Evolutionary conservation across 768 basidiomycete species (phyloP).

Genomic region (Tylopilus rubrobrunneus): DNA sequence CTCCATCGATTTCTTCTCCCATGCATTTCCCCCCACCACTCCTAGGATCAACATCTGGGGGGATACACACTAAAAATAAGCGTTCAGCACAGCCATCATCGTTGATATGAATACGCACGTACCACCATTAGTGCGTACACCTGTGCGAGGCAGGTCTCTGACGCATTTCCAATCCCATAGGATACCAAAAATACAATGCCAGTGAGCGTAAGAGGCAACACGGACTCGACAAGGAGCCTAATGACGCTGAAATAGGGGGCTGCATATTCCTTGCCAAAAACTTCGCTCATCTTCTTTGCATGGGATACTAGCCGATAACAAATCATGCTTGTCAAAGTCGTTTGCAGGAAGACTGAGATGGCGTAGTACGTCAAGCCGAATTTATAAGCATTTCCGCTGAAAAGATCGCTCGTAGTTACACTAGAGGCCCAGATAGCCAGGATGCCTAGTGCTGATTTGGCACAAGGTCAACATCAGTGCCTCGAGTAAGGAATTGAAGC

Average conservation of each 20-base stretch:
- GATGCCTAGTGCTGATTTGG: constrained; percentile 5
- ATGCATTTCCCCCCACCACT: no score
- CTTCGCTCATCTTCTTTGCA: background rate
- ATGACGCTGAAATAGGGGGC: background rate
- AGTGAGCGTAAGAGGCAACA: constrained; percentile 9
- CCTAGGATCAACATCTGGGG: no score
- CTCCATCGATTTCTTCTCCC: no score
- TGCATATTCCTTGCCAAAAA: background rate
- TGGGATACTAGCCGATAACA: background rate
- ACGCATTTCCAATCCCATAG: background rate
- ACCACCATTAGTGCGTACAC: constrained; percentile 7
- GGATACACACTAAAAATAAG: no score
- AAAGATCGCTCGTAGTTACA: background rate
- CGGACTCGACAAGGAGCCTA: constrained; percentile 9
- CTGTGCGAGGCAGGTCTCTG: background rate
- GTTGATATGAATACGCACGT: no score
- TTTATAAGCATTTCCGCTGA: background rate
- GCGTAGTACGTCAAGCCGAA: constrained; percentile 2
- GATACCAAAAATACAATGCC: constrained; percentile 7
- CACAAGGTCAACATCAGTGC: background rate
- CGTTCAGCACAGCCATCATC: no score
- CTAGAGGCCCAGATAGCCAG: background rate
- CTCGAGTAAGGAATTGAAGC: no score
- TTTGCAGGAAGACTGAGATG: background rate
- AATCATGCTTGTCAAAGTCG: constrained; percentile 8